A percentile compares a stretch with the other conserved stretches of the same genome.
phyloP scores from a whole-genome alignment of 139 green algal genomes.

The Chlamydomonas asymmetrica region DNA sequence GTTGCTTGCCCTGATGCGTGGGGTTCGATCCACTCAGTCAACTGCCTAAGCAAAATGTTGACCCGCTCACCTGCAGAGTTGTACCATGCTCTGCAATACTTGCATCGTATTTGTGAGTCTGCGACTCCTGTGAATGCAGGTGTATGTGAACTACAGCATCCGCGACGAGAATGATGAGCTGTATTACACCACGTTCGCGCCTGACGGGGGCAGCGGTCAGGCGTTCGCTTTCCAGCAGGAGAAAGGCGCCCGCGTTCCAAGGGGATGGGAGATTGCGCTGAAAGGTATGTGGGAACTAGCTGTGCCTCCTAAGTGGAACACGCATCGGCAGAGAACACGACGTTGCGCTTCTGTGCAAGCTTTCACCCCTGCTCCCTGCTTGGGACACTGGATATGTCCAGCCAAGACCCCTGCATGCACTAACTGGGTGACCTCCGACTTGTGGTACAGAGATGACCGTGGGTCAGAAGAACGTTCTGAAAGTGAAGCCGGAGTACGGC shows the following conservation, averaged over 20 bases:
- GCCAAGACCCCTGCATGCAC: too few species aligned
- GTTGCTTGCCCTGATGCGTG: not conserved
- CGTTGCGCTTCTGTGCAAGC: too few species aligned
- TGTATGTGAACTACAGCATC: constrained; percentile 56
- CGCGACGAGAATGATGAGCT: constrained; percentile 40
- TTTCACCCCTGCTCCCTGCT: too few species aligned
- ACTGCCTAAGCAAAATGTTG: not conserved
- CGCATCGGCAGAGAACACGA: too few species aligned
- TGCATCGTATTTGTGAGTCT: constrained; percentile 3
- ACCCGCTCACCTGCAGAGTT: not conserved
- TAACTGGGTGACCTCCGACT: too few species aligned
- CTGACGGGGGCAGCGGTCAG: constrained; percentile 62
- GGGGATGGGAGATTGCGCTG: constrained; percentile 78
- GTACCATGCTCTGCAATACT: constrained; percentile 3
- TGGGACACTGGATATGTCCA: too few species aligned
- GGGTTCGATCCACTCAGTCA: too few species aligned
- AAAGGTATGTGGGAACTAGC: constrained; percentile 38
- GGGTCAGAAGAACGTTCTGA: constrained; percentile 51
- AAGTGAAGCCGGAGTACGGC: constrained; percentile 68
- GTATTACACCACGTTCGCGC: constrained; percentile 54
- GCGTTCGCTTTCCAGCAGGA: constrained; percentile 68
- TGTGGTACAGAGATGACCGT: constrained; percentile 54
- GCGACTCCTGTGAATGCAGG: too few species aligned
- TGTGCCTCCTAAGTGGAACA: too few species aligned
- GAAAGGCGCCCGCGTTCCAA: constrained; percentile 57